A percentile compares a stretch with the other conserved stretches of the same genome.
Conservation (phyloP, 306 rosid species). For the Cicer pinnatifidum region DNA sequence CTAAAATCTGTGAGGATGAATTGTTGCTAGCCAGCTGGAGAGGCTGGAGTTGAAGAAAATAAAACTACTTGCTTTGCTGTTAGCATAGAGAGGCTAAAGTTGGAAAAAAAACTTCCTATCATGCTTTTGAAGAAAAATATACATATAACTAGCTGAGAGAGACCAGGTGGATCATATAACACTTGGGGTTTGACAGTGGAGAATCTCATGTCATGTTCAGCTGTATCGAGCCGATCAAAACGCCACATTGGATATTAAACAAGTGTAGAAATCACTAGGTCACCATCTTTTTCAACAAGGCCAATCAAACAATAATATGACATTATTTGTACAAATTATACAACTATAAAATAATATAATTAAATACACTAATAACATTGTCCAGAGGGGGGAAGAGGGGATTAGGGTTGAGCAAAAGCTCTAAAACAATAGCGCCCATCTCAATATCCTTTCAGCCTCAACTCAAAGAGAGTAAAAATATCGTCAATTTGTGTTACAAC, state of each 20-base stretch:
- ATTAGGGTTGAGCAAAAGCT: background rate
- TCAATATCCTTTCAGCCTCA: conserved; percentile 38
- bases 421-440: background rate
- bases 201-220: too few relatives aligned
- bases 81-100: background rate
- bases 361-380: background rate
- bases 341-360: background rate
- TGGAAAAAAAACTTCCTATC: background rate
- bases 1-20: background rate
- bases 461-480: conserved; percentile 10
- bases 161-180: background rate
- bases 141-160: background rate
- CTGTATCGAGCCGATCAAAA: too few relatives aligned
- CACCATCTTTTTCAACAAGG: background rate
- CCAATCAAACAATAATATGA: conserved; percentile 8
- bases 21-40: background rate
- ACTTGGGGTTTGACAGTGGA: background rate
- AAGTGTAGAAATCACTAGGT: background rate
- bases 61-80: background rate
- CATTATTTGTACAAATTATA: background rate
- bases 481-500: conserved; percentile 18
- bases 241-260: too few relatives aligned
- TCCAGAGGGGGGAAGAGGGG: background rate
- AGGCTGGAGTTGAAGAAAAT: background rate
- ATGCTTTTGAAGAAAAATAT: background rate